Evolutionary conservation across 2,329 filamentous ascomycete genomes (phyloP), one percentile per base, ranked within the genome.

Genomic region (Waltergamsia citrina): DNA sequence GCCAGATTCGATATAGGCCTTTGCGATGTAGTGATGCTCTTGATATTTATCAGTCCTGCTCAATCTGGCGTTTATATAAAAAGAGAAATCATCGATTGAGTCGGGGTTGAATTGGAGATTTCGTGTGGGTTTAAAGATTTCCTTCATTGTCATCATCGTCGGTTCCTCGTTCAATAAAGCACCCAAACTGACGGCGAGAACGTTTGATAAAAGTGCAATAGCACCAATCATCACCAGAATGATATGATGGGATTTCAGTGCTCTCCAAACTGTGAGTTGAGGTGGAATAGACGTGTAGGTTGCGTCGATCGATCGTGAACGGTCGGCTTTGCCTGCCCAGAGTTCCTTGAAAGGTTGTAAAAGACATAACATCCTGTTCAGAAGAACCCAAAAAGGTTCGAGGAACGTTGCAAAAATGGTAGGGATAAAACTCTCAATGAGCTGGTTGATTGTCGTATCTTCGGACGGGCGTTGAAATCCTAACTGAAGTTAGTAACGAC

Each of bases 231-330:
- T 28, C 0, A 50, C 60, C 0, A 79, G 52, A 0, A 69, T 22
- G 1, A 67, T 51, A 30, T 79, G 73, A 0, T 49, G 36, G 0
- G 62, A 53, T 3, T 47, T 52, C 0, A 70, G 2, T 0, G 74
- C 71, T 24, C 64, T 56, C 42, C 59, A 61, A 0, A 73, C 6
- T 0, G 60, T 54, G 0, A 79, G 48, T 17, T 74, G 71, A 0
- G 74, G 72, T 0, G 75, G 74, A 0, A 77, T 38, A 0, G 72
- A 69, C 0, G 60, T 67, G 34, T 78, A 80, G 9, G 51, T 56
- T 0, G 58, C 48, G 4, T 68, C 46, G 0, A 71, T 38, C 0
- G 69, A 61, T 0, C 54, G 48, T 0, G 59, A 56, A 0, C 58
- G 40, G 2, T 38, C 32, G 0, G 58, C 52, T 3, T 41, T 45